Evolutionary conservation across 2,329 filamentous ascomycete genomes (phyloP), one percentile per base, ranked within the genome.

Genomic region (Trichoderma gracile): DNA sequence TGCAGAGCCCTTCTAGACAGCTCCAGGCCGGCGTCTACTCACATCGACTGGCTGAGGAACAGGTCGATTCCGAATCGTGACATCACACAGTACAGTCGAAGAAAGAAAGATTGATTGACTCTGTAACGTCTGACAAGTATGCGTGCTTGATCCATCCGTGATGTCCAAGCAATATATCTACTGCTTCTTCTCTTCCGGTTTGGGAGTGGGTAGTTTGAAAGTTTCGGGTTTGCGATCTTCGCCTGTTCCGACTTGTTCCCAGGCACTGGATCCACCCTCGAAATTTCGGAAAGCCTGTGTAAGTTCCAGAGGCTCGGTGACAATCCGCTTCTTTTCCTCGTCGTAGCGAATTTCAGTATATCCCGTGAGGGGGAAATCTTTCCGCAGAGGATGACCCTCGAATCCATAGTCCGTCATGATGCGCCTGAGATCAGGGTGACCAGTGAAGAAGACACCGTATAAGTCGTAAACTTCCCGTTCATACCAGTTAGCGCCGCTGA

Each of bases 341-440:
- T 99, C 95, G 76, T 96, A 99, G 74, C 95, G 86, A 71, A 99
- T 90, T 82, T 99, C 96, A 40, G 95, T 99, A 82, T 99, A 99
- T 54, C 95, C 95, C 2, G 95, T 97, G 77, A 99, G 81, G 23
- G 95, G 95, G 82, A 99, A 99, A 77, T 99, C 95, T 82, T 99
- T 99, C 75, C 96, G 87, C 75, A 99, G 81, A 47, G 95, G 95
- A 81, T 99, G 95, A 60, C 95, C 95, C 78, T 99, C 96, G 75
- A 99, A 99, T 60, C 95, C 95, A 78, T 99, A 99, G 78, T 99
- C 95, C 69, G 95, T 99, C 94, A 99, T 96, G 81, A 99, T 98
- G 71, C 95, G 88, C 77, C 95, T 88, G 72, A 99, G 83, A 81
- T 99, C 96, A 45, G 95, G 95, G 82, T 99, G 95, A 67, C 90